phyloP scores from a whole-genome alignment of 2,329 filamentous ascomycete species.

The Talaromyces sp. region DNA sequence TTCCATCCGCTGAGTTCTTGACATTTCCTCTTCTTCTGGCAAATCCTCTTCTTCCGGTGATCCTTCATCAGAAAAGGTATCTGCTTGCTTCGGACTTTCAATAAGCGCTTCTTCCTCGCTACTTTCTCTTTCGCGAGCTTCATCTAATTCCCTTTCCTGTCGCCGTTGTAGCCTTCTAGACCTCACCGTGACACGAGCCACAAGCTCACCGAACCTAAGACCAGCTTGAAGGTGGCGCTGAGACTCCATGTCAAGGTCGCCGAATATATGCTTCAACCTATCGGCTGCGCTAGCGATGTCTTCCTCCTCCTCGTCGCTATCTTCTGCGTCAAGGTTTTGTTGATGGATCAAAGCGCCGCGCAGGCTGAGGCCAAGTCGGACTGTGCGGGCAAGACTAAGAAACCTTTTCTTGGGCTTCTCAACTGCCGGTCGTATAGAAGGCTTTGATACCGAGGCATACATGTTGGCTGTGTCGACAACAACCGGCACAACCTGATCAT shows the following conservation, averaged over 20 bases:
- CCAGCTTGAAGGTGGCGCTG: slow-evolving; percentile 43
- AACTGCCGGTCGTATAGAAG: slow-evolving; percentile 21
- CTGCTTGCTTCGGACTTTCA: slow-evolving; percentile 1
- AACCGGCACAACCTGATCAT: slow-evolving; percentile 11
- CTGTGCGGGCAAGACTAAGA: slow-evolving; percentile 34
- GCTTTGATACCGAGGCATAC: slow-evolving; percentile 19
- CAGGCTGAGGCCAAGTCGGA: slow-evolving; percentile 41
- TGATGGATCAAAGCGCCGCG: slow-evolving; percentile 31
- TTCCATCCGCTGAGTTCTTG: slow-evolving; percentile 35
- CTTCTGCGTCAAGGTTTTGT: background rate
- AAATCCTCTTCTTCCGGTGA: background rate
- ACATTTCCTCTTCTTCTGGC: background rate
- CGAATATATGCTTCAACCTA: slow-evolving; percentile 37
- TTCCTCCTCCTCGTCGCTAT: slow-evolving; percentile 18
- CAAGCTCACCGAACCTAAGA: slow-evolving; percentile 44
- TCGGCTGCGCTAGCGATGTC: slow-evolving; percentile 28
- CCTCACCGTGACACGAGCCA: slow-evolving; percentile 38
- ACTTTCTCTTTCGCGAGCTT: slow-evolving; percentile 9
- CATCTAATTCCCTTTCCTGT: background rate
- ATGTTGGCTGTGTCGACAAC: background rate
- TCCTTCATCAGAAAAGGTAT: slow-evolving; percentile 1
- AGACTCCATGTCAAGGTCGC: slow-evolving; percentile 39
- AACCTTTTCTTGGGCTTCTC: slow-evolving; percentile 25
- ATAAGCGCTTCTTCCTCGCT: background rate
- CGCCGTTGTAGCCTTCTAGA: slow-evolving; percentile 8